Conservation (phyloP, 441 rosid genomes). For the Euphorbia celastroides region DNA sequence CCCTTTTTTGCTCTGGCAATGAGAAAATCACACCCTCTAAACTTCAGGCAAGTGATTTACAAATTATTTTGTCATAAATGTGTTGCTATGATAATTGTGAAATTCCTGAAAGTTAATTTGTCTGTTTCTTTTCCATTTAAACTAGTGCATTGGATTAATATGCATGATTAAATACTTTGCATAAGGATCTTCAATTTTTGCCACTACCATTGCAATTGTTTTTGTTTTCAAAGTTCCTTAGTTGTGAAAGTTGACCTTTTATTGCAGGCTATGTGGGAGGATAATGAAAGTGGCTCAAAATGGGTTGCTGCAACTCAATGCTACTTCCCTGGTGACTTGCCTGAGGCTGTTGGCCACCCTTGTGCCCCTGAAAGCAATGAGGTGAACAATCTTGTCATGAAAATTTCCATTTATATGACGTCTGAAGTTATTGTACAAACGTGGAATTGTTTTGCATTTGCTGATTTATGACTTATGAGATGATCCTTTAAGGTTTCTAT, state of each 20-base stretch:
- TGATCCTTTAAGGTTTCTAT: neutral
- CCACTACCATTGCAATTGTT: neutral
- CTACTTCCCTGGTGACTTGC: conserved; percentile 63
- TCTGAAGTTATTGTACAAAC: neutral
- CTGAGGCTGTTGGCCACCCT: conserved; percentile 55
- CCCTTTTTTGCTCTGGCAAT: conserved; percentile 38
- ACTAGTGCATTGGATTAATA: neutral
- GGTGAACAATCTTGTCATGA: conserved; percentile 30
- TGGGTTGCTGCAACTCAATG: conserved; percentile 54
- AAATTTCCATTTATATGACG: conserved; percentile 1
- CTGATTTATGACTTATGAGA: too few relatives aligned
- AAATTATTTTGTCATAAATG: conserved; percentile 1
- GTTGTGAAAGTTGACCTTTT: conserved; percentile 6
- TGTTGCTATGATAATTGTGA: neutral
- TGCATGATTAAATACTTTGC: neutral
- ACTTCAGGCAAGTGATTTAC: conserved; percentile 45
- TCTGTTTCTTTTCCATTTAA: neutral
- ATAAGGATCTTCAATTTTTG: neutral
- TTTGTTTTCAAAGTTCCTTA: conserved; percentile 4
- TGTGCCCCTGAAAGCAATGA: conserved; percentile 53
- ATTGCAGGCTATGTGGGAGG: conserved; percentile 75
- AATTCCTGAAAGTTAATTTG: neutral
- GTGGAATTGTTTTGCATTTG: neutral
- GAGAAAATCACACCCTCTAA: conserved; percentile 47
- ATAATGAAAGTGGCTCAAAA: conserved; percentile 45